Percentiles rank a stretch among this genome's conserved stretches.
Conservation (phyloP, 1,284 basidiomycete genomes). For the Pascua sp. region DNA sequence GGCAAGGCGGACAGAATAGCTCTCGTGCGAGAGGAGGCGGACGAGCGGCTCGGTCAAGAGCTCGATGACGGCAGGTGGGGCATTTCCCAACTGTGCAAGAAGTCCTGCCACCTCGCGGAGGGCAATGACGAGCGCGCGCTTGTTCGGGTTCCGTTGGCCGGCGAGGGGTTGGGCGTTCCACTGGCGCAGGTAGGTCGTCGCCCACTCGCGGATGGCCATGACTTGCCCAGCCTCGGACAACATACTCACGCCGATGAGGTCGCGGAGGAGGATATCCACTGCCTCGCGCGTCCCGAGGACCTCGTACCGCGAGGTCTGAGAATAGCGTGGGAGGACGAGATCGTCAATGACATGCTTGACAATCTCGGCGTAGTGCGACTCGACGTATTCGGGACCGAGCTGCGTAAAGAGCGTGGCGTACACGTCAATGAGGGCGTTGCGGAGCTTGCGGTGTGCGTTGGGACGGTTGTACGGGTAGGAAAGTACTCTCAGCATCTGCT, state of each 20-base stretch:
- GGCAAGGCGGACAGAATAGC: conserved; percentile 77
- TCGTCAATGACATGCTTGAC: conserved; percentile 75
- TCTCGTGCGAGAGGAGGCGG: conserved; percentile 80
- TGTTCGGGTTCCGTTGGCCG: conserved; percentile 68
- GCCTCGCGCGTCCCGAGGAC: conserved; percentile 67
- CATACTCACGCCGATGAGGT: conserved; percentile 82
- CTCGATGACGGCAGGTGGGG: conserved; percentile 84
- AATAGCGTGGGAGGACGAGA: conserved; percentile 61
- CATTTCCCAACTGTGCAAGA: conserved; percentile 84
- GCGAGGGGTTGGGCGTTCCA: conserved; percentile 87
- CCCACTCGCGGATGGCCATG: conserved; percentile 79
- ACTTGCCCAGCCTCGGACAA: conserved; percentile 92
- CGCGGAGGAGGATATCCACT: conserved; percentile 72
- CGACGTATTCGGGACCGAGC: conserved; percentile 75
- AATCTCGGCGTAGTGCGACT: conserved; percentile 75
- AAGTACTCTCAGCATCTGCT: conserved; percentile 77
- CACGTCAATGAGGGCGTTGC: conserved; percentile 83
- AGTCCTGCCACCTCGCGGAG: conserved; percentile 81
- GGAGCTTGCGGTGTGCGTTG: conserved; percentile 63
- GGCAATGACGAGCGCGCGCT: conserved; percentile 69
- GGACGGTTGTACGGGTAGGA: conserved; percentile 76
- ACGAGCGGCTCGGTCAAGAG: conserved; percentile 80
- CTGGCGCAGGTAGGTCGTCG: conserved; percentile 73
- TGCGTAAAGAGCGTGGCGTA: conserved; percentile 74
- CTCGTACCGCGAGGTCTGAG: conserved; percentile 65